Evolutionary conservation across 129 eudicot genomes (phyloP).

Genomic region (Heracleum sosnowskyi): DNA sequence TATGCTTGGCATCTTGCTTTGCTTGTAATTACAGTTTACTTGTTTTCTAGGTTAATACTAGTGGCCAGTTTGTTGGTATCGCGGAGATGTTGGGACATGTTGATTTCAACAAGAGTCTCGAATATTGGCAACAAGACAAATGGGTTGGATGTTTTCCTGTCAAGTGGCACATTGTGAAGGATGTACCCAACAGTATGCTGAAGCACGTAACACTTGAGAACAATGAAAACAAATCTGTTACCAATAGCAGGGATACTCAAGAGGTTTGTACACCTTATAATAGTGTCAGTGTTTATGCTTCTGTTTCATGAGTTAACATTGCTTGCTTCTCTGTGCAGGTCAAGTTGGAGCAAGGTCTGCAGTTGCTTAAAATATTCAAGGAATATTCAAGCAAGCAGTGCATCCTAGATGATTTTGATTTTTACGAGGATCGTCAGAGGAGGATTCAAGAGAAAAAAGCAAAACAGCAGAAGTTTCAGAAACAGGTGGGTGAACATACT

Average conservation of each 20-base stretch:
- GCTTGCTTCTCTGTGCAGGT: slow-evolving; percentile 32
- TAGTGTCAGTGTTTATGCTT: not conserved
- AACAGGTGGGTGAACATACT: not conserved
- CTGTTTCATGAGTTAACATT: not conserved
- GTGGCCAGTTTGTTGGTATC: slow-evolving; percentile 86
- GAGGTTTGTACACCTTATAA: slow-evolving; percentile 34
- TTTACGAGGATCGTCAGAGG: slow-evolving; percentile 65
- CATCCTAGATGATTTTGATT: slow-evolving; percentile 76
- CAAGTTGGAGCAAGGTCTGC: slow-evolving; percentile 63
- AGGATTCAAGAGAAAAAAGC: slow-evolving; percentile 75
- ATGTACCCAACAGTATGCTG: slow-evolving; percentile 68
- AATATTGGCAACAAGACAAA: slow-evolving; percentile 89
- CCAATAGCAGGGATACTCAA: slow-evolving; percentile 86
- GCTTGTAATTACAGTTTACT: not conserved
- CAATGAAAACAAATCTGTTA: slow-evolving; percentile 79
- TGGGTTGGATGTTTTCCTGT: slow-evolving; percentile 92
- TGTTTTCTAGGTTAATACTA: slow-evolving; percentile 51
- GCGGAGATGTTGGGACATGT: slow-evolving; percentile 85
- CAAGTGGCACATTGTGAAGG: slow-evolving; percentile 94
- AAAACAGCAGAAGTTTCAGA: slow-evolving; percentile 56
- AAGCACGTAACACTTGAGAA: slow-evolving; percentile 76
- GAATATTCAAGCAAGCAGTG: slow-evolving; percentile 61
- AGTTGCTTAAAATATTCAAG: slow-evolving; percentile 62
- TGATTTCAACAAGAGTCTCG: slow-evolving; percentile 71
- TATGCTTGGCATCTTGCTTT: not conserved